Conservation (phyloP, 2,329 filamentous ascomycete genomes). For the Aspergillus hiratsukae region DNA sequence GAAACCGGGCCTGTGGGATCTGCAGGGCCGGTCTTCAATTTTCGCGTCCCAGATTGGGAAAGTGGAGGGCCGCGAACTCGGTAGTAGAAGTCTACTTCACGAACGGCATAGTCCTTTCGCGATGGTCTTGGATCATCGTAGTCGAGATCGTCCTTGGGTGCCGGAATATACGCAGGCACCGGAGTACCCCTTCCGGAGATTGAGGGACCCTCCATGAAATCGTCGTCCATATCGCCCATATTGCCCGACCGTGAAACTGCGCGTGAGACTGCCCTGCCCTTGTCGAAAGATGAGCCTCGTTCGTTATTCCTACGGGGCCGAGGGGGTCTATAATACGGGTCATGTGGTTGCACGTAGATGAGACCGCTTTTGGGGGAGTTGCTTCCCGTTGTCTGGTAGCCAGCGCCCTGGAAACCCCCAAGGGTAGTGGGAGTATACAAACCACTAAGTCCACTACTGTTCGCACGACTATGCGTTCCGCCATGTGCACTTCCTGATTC, state of each 20-base stretch:
- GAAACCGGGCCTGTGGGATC: slow-evolving; percentile 90
- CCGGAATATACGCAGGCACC: slow-evolving; percentile 51
- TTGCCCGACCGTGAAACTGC: slow-evolving; percentile 41
- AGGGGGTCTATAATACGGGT: slow-evolving; percentile 87
- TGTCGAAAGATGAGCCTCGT: slow-evolving; percentile 49
- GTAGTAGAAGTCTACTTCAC: slow-evolving; percentile 97
- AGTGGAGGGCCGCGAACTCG: slow-evolving; percentile 83
- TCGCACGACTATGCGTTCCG: slow-evolving; percentile 49
- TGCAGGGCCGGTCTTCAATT: slow-evolving; percentile 86
- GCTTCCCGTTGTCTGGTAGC: slow-evolving; percentile 44
- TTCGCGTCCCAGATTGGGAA: slow-evolving; percentile 74
- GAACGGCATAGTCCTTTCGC: slow-evolving; percentile 82
- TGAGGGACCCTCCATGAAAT: slow-evolving; percentile 35
- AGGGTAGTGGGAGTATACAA: slow-evolving; percentile 67
- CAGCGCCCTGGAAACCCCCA: slow-evolving; percentile 66
- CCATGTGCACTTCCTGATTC: slow-evolving; percentile 49
- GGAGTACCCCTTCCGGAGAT: slow-evolving; percentile 46
- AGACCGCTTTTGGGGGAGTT: slow-evolving; percentile 39
- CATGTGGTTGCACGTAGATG: slow-evolving; percentile 51
- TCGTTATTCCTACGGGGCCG: slow-evolving; percentile 62
- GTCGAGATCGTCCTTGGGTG: slow-evolving; percentile 52
- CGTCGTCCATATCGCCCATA: slow-evolving; percentile 30
- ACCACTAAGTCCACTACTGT: slow-evolving; percentile 60
- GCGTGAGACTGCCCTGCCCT: slow-evolving; percentile 35
- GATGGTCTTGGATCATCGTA: slow-evolving; percentile 47